Base-by-base conservation (phyloP, 352 stramenopile genomes). In the Bremia lactucae region DNA sequence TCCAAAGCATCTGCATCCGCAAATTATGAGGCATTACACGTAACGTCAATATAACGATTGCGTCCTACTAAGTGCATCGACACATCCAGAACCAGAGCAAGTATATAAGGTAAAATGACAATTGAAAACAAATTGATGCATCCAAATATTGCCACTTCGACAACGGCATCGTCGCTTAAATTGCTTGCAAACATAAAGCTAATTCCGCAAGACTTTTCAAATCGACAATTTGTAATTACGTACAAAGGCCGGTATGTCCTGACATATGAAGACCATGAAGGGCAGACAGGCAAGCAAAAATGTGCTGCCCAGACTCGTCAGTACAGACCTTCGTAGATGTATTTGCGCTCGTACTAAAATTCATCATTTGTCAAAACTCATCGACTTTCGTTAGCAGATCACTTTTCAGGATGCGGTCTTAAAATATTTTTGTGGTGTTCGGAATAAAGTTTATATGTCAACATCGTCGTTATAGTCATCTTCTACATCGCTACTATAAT, bases 71-170 rank as follows among this genome's bases (percentile, higher is more conserved):
- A n/a, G n/a, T n/a, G 77, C 79, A 46, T 92, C 77, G 18, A 89
- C 77, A 37, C 72, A 86, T 3, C 79, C 76, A 14, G 79, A n/a
- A 69, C 74, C 73, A 92, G 4, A 92, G 33, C 9, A 80, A 39
- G 26, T 84, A 86, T 50, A 89, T 77, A 40, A 74, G 76, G 49
- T 79, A 92, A 21, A 87, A 15, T 16, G 79, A 77, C 20, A 89
- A 63, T 25, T 65, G 63, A 49, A 92, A 92, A 36, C 83, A 71
- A 25, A 92, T 62, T 0, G 77, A 83, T 11, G 79, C 79, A 23
- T 61, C 74, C 10, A 92, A 67, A 45, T 92, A 63, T 14, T 68
- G 73, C 6, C 73, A 68, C 8, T 59, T 83, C 9, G 64, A 52
- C 42, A 85, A 65, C 5, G 73, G 74, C 4, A 79, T 67, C 26